Evolutionary conservation across 2,329 filamentous ascomycete species (phyloP), one percentile per base, ranked within the genome.

Genomic region (Metarhizium brunneum): DNA sequence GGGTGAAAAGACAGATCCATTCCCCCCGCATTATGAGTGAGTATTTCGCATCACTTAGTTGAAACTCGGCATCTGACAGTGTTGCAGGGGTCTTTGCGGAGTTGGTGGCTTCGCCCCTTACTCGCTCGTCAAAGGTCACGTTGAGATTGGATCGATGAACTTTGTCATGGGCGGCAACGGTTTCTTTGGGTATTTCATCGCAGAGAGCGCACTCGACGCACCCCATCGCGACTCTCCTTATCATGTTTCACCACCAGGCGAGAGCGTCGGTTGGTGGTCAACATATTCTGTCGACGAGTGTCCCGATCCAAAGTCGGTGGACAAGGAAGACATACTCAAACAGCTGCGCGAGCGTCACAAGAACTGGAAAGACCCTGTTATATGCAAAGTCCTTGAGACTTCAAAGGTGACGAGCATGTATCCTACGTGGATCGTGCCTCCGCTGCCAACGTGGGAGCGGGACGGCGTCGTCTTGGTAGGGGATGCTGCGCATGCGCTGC

Each of bases 11-110:
- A 54, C 63, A 8, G 63, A 61, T 25, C 58, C 52, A 20, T 64
- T 61, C 43, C 61, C 62, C 2, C 58, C 62, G 5, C 60, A 57
- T 10, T 66, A 64, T 10, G 63, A 65, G 64, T 64, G 51, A 54
- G 62, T 57, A 47, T 54, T 8, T 30, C 48, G 43, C 13, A 29
- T 32, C 5, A 20, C 29, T 1, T 4, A 30, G 45, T 20, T 13
- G n/a, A 11, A 4, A 30, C n/a, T 14, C 10, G 3, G 10, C 8
- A 14, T 29, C 45, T 48, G 45, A 48, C 45, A 48, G 2, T 30
- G 25, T 20, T 11, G 30, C 11, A 62, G 60, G 32, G 61, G 61
- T 4, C 57, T 63, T 6, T 58, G 56, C n/a, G 61, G 60, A 4
- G 55, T 63, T 14, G 61, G 61, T 14, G 61, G 61, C 20, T 63